Evolutionary conservation across 163 green algal species (phyloP).

Genomic region (Chlorella variabilis): DNA sequence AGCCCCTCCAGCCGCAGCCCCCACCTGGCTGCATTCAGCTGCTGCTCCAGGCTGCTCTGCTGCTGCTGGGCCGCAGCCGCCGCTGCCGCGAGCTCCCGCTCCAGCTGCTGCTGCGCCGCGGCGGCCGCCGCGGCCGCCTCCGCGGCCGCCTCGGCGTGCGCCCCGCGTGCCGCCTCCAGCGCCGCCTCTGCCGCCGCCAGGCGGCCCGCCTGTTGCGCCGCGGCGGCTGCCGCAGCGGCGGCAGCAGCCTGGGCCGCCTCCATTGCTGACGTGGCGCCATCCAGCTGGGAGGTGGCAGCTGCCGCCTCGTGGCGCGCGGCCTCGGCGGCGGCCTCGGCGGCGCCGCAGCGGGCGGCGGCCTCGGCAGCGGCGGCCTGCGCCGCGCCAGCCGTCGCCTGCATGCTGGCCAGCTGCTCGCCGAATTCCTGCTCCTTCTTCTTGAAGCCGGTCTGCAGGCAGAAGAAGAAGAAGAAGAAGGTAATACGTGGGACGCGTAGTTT

Average conservation of each 20-base stretch:
- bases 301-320: slow-evolving; percentile 6
- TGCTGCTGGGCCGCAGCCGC: not conserved
- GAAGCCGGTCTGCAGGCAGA: slow-evolving; percentile 10
- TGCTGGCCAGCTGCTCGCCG: slow-evolving; percentile 15
- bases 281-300: slow-evolving; percentile 4
- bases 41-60: slow-evolving; percentile 13
- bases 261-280: not conserved
- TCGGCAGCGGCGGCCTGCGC: slow-evolving; percentile 30
- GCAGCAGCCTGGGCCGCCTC: slow-evolving; percentile 15
- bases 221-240: not conserved
- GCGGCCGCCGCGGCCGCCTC: not conserved
- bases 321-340: slow-evolving; percentile 2
- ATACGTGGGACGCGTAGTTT: too few species aligned
- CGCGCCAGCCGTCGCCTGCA: slow-evolving; percentile 9
- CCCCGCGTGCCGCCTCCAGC: not conserved
- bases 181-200: slow-evolving; percentile 23
- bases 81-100: slow-evolving; percentile 6
- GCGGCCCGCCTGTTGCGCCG: slow-evolving; percentile 18
- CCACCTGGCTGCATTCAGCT: slow-evolving; percentile 30
- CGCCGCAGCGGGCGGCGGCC: slow-evolving; percentile 13
- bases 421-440: slow-evolving; percentile 30
- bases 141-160: not conserved
- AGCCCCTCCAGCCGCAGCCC: too few species aligned
- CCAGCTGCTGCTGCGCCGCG: slow-evolving; percentile 4
- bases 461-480: too few species aligned